phyloP scores from a whole-genome alignment of 2,329 filamentous ascomycete species.

The Dactylellina haptotyla region DNA sequence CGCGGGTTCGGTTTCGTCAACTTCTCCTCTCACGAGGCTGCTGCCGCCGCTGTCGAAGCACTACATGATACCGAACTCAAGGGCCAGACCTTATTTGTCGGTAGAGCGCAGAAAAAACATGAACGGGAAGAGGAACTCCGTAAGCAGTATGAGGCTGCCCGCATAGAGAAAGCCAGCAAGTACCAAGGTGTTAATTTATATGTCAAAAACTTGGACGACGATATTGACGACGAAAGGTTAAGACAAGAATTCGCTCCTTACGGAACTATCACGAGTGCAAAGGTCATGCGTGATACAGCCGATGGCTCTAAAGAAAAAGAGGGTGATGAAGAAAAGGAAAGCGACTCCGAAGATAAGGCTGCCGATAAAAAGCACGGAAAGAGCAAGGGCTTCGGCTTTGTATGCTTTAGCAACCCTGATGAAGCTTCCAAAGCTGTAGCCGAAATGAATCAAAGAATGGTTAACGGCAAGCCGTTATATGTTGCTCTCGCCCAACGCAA shows the following conservation, averaged over 20 bases:
- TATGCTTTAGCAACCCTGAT: conserved; percentile 99
- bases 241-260: conserved; percentile 91
- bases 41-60: conserved; percentile 84
- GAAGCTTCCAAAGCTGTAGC: conserved; percentile 99
- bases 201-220: conserved; percentile 98
- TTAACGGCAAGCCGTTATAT: conserved; percentile 95
- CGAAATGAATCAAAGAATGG: conserved; percentile 99
- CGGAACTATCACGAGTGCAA: conserved; percentile 95
- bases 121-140: conserved; percentile 99
- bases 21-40: conserved; percentile 90
- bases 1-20: conserved; percentile 97
- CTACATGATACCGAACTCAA: conserved; percentile 92
- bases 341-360: conserved; percentile 65
- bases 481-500: conserved; percentile 98
- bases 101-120: conserved; percentile 99
- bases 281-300: conserved; percentile 91
- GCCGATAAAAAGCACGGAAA: conserved; percentile 81
- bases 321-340: conserved; percentile 66
- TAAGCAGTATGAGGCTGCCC: conserved; percentile 97
- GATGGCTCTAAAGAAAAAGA: conserved; percentile 68
- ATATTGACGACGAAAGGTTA: conserved; percentile 97
- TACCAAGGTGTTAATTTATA: conserved; percentile 99
- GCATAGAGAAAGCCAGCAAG: conserved; percentile 97
- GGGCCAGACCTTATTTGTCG: conserved; percentile 95
- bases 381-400: conserved; percentile 99